Percentiles rank a stretch among this genome's conserved stretches.
Conservation (phyloP, 495 filamentous ascomycete genomes). For the Mycothermus thermophilus region DNA sequence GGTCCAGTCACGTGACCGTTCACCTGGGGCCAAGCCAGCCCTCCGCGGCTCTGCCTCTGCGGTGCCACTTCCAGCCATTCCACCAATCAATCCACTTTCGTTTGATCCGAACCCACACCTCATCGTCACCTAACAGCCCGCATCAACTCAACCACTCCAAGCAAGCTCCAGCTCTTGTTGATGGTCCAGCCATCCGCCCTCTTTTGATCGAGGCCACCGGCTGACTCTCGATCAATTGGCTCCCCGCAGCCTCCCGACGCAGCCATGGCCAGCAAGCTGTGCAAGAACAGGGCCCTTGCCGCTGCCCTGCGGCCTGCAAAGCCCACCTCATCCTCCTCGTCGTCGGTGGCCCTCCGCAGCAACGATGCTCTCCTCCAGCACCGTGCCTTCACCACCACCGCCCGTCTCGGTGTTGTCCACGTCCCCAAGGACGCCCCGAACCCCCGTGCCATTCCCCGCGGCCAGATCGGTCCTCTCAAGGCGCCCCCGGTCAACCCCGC, state of each 20-base stretch:
- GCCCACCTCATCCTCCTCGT: too few species aligned
- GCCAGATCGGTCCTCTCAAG: constrained; percentile 42
- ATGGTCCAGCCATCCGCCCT: constrained; percentile 8
- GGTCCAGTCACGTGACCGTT: constrained; percentile 1
- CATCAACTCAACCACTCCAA: too few species aligned
- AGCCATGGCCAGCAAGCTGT: constrained; percentile 52
- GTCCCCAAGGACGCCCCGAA: constrained; percentile 50
- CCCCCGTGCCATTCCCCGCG: constrained; percentile 49
- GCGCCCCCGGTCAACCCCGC: constrained; percentile 78
- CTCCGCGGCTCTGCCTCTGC: too few species aligned
- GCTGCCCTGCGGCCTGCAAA: constrained; percentile 44
- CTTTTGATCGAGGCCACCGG: constrained; percentile 14
- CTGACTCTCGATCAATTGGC: constrained; percentile 30
- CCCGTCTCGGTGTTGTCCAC: constrained; percentile 27
- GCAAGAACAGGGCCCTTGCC: constrained; percentile 46
- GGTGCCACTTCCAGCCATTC: too few species aligned
- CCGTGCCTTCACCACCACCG: constrained; percentile 43
- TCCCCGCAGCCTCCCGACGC: constrained; percentile 20
- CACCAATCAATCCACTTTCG: too few species aligned
- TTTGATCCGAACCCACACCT: constrained; percentile 14
- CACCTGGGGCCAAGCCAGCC: constrained; percentile 8
- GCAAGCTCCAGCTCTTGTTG: too few species aligned
- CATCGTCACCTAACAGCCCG: too few species aligned
- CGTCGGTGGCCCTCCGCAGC: constrained; percentile 16
- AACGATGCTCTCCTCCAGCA: constrained; percentile 6